phyloP scores from a whole-genome alignment of 495 filamentous ascomycete genomes.

The Glonium stellatum region DNA sequence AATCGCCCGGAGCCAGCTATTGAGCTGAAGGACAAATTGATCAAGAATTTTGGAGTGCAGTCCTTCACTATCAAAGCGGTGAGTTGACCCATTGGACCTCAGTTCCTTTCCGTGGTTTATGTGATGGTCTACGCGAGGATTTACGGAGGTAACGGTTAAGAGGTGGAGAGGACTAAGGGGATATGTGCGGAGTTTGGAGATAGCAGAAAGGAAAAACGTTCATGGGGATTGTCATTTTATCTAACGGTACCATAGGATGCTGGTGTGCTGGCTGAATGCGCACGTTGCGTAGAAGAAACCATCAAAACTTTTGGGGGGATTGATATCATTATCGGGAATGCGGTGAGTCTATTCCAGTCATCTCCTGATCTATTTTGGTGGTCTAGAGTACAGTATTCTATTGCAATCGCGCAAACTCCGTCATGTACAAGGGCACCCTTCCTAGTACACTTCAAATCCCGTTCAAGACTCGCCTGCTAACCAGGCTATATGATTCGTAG shows the following conservation, averaged over 20 bases:
- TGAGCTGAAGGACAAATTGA: conserved; percentile 46
- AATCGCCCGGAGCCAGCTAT: conserved; percentile 49
- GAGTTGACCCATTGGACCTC: conserved; percentile 20
- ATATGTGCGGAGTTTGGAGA: too few relatives aligned
- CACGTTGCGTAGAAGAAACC: conserved; percentile 46
- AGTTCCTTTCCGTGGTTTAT: too few relatives aligned
- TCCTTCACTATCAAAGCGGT: conserved; percentile 53
- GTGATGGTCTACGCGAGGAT: background rate
- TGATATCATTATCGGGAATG: conserved; percentile 66
- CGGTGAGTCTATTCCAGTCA: conserved; percentile 39
- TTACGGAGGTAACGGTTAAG: background rate
- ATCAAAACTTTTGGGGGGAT: conserved; percentile 57
- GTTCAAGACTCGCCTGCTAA: too few relatives aligned
- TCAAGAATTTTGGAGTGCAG: conserved; percentile 49
- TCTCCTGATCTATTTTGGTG: background rate
- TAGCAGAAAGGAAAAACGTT: too few relatives aligned
- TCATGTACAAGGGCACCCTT: too few relatives aligned
- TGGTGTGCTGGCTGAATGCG: conserved; percentile 49
- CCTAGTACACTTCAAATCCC: too few relatives aligned
- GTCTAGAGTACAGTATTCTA: too few relatives aligned
- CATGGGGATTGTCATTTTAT: background rate
- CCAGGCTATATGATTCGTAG: conserved; percentile 32
- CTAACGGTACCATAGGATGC: conserved; percentile 44
- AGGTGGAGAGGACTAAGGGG: background rate
- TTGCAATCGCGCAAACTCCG: too few relatives aligned